phyloP scores from a whole-genome alignment of 1,139 yeast species.

The Barnettozyma hawaiiensis region DNA sequence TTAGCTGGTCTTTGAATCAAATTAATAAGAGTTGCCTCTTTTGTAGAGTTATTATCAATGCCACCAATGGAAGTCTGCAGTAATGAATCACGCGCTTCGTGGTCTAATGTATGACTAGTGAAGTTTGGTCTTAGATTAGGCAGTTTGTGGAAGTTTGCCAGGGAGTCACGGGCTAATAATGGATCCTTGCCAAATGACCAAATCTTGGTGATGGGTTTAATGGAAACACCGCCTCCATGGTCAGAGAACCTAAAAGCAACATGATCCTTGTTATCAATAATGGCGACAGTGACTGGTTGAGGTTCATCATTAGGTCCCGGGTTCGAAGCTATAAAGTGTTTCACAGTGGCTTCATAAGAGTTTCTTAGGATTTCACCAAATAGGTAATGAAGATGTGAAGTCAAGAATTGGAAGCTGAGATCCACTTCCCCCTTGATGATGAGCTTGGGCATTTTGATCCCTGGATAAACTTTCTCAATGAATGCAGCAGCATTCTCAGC shows the following conservation, averaged over 20 bases:
- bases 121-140: conserved; percentile 42
- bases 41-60: conserved; percentile 22
- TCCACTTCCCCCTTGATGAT: conserved; percentile 59
- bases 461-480: conserved; percentile 44
- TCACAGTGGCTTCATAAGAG: conserved; percentile 73
- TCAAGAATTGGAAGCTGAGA: conserved; percentile 72
- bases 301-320: conserved; percentile 28
- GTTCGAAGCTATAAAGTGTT: conserved; percentile 33
- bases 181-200: conserved; percentile 85
- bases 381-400: conserved; percentile 79
- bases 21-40: conserved; percentile 41
- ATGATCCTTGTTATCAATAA: conserved; percentile 59
- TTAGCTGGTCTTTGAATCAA: conserved; percentile 69
- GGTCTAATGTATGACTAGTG: not conserved
- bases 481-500: conserved; percentile 46
- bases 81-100: conserved; percentile 16
- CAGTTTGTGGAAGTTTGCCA: conserved; percentile 59
- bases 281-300: conserved; percentile 62
- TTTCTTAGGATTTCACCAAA: conserved; percentile 84
- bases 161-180: conserved; percentile 47
- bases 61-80: conserved; percentile 27
- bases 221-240: conserved; percentile 80
- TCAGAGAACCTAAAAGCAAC: conserved; percentile 79
- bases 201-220: conserved; percentile 50
- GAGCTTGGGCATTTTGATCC: conserved; percentile 65